Evolutionary conservation across 2,329 filamentous ascomycete genomes (phyloP), one percentile per base, ranked within the genome.

Genomic region (Periconia digitata): DNA sequence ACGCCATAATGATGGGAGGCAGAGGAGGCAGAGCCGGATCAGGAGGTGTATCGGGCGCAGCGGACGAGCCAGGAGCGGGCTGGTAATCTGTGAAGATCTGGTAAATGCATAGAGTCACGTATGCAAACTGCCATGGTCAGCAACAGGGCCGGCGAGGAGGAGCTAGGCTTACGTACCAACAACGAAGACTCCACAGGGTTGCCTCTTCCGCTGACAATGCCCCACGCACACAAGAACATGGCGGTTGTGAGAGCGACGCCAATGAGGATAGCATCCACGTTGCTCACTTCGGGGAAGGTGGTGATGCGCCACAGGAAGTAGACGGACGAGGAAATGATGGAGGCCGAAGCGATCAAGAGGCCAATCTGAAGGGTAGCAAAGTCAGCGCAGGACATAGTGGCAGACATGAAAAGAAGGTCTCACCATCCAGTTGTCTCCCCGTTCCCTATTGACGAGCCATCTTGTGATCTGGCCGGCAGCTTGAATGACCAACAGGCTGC

Each of bases 11-110:
- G 56, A 97, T 91, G 1, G 94, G 94, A 13, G 94, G 94, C 37
- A 99, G 79, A n/a, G 94, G 94, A 34, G 94, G 94, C 53, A 97
- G 94, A 21, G 95, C 92, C n/a, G 89, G 85, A 51, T 95, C 87
- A 13, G 82, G 67, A 13, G 80, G 74, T 15, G 75, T 74, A 40
- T 79, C 79, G 3, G 78, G 72, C 15, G 71, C 69, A 23, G 84
- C 80, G 24, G 80, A 76, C 22, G 81, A 66, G 32, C 61, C 77
- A 13, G 72, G 84, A 4, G 89, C 92, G 3, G 94, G 91, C 59
- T 92, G 84, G 74, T 97, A 97, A 74, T 99, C 94, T 63, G 94
- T 99, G 72, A 97, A 97, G 71, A 97, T 97, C 72, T 99, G 94
- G 75, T 97, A 99, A 66, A 97, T 89, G 76, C 92, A 97, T 54